These are phyloP conservation scores for Hypoxylon sp. DNA, from an alignment of 2,329 filamentous ascomycete genomes.

Conservation along the genomic window DNA sequence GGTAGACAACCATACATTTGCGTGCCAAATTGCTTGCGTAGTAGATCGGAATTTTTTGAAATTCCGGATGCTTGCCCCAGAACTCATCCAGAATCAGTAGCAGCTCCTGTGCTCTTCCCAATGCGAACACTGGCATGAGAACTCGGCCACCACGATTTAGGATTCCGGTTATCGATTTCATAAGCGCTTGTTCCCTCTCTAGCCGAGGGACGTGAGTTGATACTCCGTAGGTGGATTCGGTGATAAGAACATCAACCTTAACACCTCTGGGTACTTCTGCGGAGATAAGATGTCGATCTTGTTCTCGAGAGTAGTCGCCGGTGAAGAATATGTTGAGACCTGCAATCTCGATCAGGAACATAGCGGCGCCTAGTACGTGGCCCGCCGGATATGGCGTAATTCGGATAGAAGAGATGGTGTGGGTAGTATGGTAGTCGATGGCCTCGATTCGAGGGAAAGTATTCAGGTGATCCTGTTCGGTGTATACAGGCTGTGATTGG, in stretches of 20 bases:
- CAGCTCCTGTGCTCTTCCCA: slow-evolving; percentile 93
- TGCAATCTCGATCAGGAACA: slow-evolving; percentile 98
- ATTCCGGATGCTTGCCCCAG: slow-evolving; percentile 90
- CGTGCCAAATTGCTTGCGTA: slow-evolving; percentile 95
- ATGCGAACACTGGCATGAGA: slow-evolving; percentile 93
- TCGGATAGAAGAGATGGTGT: slow-evolving; percentile 94
- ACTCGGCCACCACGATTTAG: slow-evolving; percentile 92
- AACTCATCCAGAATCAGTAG: slow-evolving; percentile 96
- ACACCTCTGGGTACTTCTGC: slow-evolving; percentile 89
- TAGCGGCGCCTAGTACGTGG: slow-evolving; percentile 96
- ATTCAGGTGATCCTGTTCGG: slow-evolving; percentile 92
- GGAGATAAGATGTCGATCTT: slow-evolving; percentile 94
- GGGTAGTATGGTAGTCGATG: slow-evolving; percentile 97
- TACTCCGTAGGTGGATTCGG: slow-evolving; percentile 96
- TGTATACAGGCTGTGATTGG: slow-evolving; percentile 84
- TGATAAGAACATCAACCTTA: slow-evolving; percentile 96
- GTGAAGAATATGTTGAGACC: slow-evolving; percentile 98
- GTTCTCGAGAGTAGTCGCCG: slow-evolving; percentile 95
- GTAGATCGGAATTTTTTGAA: slow-evolving; percentile 93
- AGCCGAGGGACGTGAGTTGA: slow-evolving; percentile 91
- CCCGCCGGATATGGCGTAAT: slow-evolving; percentile 98
- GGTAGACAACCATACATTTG: slow-evolving; percentile 98
- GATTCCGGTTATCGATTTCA: slow-evolving; percentile 94
- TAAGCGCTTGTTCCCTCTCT: slow-evolving; percentile 91
- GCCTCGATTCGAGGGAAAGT: slow-evolving; percentile 96